These are phyloP conservation scores for Penicillium salamii DNA, from an alignment of 495 filamentous ascomycete genomes.

Conservation along the genomic window DNA sequence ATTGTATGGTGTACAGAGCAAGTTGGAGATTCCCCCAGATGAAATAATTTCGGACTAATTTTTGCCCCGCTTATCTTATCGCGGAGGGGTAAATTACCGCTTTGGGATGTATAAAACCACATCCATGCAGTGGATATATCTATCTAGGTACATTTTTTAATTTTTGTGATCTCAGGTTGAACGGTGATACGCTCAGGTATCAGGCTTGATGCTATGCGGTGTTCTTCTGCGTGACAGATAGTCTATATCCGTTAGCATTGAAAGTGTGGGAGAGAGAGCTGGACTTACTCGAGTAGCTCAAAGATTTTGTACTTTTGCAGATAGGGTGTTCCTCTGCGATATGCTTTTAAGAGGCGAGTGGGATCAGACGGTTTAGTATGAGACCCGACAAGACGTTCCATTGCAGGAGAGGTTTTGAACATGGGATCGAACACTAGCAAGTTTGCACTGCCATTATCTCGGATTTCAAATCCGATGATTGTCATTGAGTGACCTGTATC, in stretches of 20 bases:
- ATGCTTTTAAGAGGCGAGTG: constrained; percentile 60
- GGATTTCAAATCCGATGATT: constrained; percentile 79
- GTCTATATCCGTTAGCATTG: constrained; percentile 6
- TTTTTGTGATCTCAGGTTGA: neutral
- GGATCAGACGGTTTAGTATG: constrained; percentile 45
- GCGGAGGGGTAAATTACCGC: constrained; percentile 3
- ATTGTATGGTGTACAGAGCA: neutral
- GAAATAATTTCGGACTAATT: constrained; percentile 17
- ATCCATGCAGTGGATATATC: no score
- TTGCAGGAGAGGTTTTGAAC: constrained; percentile 65
- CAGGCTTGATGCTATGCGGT: neutral
- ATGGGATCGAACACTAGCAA: constrained; percentile 89
- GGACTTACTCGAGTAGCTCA: constrained; percentile 69
- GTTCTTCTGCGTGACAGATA: neutral
- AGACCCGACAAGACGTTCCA: constrained; percentile 54
- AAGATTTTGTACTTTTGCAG: constrained; percentile 70
- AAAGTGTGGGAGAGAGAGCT: neutral
- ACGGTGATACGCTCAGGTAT: neutral
- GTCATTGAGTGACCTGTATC: constrained; percentile 83
- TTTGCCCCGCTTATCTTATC: constrained; percentile 27
- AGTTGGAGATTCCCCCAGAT: constrained; percentile 10
- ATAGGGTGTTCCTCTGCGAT: constrained; percentile 65
- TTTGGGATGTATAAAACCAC: constrained; percentile 6
- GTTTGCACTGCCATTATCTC: constrained; percentile 60
- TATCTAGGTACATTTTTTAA: no score